Evolutionary conservation across 768 basidiomycete species (phyloP), one percentile per base, ranked within the genome.

Genomic region (Suillus ampliporus): DNA sequence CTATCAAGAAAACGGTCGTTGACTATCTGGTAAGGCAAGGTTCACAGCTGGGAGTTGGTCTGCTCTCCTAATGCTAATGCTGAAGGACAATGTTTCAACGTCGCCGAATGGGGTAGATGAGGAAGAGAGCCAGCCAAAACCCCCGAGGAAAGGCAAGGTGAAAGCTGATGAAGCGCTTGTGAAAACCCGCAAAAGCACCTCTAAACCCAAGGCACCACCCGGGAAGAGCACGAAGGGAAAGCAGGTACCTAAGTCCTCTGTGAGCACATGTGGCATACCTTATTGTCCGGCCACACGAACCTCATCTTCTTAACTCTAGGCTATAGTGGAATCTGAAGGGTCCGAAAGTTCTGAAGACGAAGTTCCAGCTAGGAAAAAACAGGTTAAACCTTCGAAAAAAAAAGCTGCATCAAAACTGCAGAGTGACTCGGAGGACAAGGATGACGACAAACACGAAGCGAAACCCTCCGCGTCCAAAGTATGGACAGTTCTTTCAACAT

Each of bases 1-100:
- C 77, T 3, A 69, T 91, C 28, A 88, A 85, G 65, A 63, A 68
- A 11, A 61, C 61, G 13, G 65, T 71, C 40, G 60, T 63, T 57
- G 58, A 61, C 1, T 64, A 62, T 26, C 37, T 72, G 53, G 70
- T 69, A 53, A 58, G 65, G 13, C 31, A 34, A 3, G 3, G 35
- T 37, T 37, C 15, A 23, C 23, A 26, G 6, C 23, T 3, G 37
- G 23, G 1, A 2, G 11, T 35, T 56, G 37, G 10, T 23, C 17
- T 56, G 37, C 17, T 17, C 9, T 40, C 37, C 17, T 40, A 56
- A 56, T 56, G 1, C 17, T 19, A 19, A 40, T 1, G 2, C 53
- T 19, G 15, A 48, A 44, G 58, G 50, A 46, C 19, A 41, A 51
- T 21, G n/a, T 6, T 34, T 23, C 46, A 38, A 41, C 31, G 21